Percentiles rank a stretch among this genome's conserved stretches.
phyloP scores from a whole-genome alignment of 768 basidiomycete species.

The Kwoniella europaea region DNA sequence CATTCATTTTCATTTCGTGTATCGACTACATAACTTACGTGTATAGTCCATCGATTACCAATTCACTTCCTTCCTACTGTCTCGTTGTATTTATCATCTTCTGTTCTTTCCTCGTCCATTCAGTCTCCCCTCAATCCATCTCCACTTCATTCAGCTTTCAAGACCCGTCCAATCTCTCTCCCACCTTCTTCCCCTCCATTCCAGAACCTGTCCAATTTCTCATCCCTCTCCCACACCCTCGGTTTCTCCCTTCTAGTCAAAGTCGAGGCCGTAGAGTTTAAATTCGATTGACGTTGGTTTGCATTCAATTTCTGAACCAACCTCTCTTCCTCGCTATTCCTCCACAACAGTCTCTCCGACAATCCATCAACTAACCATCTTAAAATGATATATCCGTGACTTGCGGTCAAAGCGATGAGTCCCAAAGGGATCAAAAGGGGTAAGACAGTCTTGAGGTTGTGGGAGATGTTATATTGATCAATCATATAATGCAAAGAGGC shows the following conservation, averaged over 20 bases:
- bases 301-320: constrained; percentile 66
- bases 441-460: constrained; percentile 32
- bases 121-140: background rate
- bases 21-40: too few species aligned
- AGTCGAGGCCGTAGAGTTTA: background rate
- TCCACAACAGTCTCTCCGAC: constrained; percentile 78
- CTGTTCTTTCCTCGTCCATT: background rate
- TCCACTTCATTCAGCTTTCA: constrained; percentile 47
- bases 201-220: constrained; percentile 46
- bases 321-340: constrained; percentile 70
- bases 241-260: constrained; percentile 22
- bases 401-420: constrained; percentile 78
- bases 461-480: constrained; percentile 36
- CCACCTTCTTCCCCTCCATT: constrained; percentile 56
- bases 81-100: background rate
- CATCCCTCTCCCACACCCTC: constrained; percentile 18
- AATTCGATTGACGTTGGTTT: constrained; percentile 23
- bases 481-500: constrained; percentile 40
- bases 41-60: background rate
- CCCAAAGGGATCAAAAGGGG: constrained; percentile 66
- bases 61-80: background rate
- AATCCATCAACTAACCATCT: constrained; percentile 69
- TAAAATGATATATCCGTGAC: constrained; percentile 79
- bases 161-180: constrained; percentile 46
- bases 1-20: background rate